Evolutionary conservation across 257 asterid genomes (phyloP), one percentile per base, ranked within the genome.

Genomic region (Gentiana straminea): DNA sequence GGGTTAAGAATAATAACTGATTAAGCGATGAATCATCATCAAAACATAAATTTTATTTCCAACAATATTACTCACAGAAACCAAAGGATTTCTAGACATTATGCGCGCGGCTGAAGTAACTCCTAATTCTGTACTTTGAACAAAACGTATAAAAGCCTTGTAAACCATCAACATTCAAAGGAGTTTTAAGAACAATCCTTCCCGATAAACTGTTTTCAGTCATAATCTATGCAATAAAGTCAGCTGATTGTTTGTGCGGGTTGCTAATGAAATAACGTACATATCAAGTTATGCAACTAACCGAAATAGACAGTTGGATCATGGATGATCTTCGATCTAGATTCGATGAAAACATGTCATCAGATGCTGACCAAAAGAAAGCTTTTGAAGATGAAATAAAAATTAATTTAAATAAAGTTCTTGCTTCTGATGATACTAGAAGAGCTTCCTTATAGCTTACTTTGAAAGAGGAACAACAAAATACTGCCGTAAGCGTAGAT

Each of bases 401-500:
- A 45, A 73, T 71, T 63, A 73, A 71, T 73, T 68, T 85, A 68
- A 73, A 65, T 72, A 51, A 76, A 61, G 72, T 87, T 76, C 92
- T 87, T 58, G 81, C 84, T 60, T 81, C 78, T 9, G 98, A 91
- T 81, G 84, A 83, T 65, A 77, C 73, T 45, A 83, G 98, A 64
- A 79, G 95, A 73, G 81, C 79, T 57, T 64, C 77, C 64, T 87
- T 77, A 75, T 93, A 83, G 83, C 86, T 78, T 63, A 76, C 95
- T 59, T 65, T 74, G 71, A 97, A 91, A 58, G 98, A 87, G 79
- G 84, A 85, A 68, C 90, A 78, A 69, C 98, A 91, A 71, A 80
- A 77, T 67, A 85, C 76, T 58, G 87, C 88, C 62, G 98, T 91
- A 82, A 84, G 76, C 61, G 52, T 62, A 64, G 51, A 61, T 36